These are phyloP conservation scores for Furcasterigmium furcatum DNA, from an alignment of 2,329 filamentous ascomycete genomes.

Conservation along the genomic window DNA sequence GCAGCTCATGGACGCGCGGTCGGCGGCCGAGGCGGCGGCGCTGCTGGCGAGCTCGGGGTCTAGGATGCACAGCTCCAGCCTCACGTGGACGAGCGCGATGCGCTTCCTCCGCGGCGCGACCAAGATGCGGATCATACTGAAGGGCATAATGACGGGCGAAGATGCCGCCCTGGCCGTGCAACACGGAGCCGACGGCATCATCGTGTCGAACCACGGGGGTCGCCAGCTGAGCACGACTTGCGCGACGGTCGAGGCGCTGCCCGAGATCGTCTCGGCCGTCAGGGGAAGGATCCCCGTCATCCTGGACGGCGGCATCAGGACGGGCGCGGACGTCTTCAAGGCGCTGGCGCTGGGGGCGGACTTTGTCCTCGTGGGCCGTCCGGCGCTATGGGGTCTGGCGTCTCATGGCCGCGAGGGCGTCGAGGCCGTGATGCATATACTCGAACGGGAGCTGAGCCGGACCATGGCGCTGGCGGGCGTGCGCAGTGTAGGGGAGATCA, in stretches of 20 bases:
- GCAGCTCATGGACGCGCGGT: constrained; percentile 15
- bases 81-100: constrained; percentile 18
- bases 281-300: constrained; percentile 17
- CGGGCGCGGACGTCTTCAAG: not conserved
- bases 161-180: constrained; percentile 15
- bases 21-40: constrained; percentile 12
- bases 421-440: constrained; percentile 7
- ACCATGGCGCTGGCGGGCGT: constrained; percentile 11
- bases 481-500: constrained; percentile 1
- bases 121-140: constrained; percentile 18
- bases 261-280: constrained; percentile 6
- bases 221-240: constrained; percentile 12
- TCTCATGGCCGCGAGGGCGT: not conserved
- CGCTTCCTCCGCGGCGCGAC: constrained; percentile 16
- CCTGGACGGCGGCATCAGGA: constrained; percentile 1
- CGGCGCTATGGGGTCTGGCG: not conserved
- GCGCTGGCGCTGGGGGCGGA: not conserved
- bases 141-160: constrained; percentile 14
- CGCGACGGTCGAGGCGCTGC: constrained; percentile 14
- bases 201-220: constrained; percentile 17
- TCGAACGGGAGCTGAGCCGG: constrained; percentile 10
- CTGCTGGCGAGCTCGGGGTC: constrained; percentile 10
- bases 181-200: constrained; percentile 12
- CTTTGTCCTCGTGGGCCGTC: not conserved
- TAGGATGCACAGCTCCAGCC: constrained; percentile 12